Evolutionary conservation across 345 rosid genomes (phyloP).

Genomic region (Iberis pinnata): DNA sequence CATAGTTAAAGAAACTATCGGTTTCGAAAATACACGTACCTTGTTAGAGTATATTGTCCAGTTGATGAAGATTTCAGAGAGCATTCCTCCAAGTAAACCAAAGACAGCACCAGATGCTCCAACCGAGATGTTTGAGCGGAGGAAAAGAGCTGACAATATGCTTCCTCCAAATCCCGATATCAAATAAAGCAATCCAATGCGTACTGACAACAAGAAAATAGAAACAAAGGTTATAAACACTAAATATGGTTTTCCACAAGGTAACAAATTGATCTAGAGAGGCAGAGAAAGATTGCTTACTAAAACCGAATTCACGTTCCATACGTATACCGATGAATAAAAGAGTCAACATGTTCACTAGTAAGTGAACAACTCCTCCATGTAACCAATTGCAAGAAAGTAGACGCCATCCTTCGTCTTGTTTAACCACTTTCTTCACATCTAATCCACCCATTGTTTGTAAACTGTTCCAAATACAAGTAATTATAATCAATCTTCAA

Average conservation of each 20-base stretch:
- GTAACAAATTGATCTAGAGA: not conserved
- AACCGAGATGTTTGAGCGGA: slow-evolving; percentile 69
- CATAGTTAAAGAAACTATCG: not conserved
- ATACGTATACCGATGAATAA: slow-evolving; percentile 75
- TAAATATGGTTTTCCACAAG: not conserved
- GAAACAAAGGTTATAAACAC: slow-evolving; percentile 3
- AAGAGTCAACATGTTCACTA: slow-evolving; percentile 88
- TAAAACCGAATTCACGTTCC: slow-evolving; percentile 85
- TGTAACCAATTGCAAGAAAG: slow-evolving; percentile 86
- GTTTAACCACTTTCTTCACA: slow-evolving; percentile 51
- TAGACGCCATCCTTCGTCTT: slow-evolving; percentile 77
- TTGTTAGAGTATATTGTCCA: slow-evolving; percentile 91
- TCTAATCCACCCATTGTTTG: slow-evolving; percentile 73
- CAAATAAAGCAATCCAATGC: slow-evolving; percentile 70
- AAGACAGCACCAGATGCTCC: slow-evolving; percentile 99
- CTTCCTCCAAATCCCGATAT: slow-evolving; percentile 97
- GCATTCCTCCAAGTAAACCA: slow-evolving; percentile 94
- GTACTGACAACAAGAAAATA: slow-evolving; percentile 37
- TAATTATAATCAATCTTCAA: slow-evolving; percentile 8
- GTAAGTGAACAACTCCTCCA: slow-evolving; percentile 74
- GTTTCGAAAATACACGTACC: slow-evolving; percentile 35
- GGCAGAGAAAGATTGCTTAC: slow-evolving; percentile 36
- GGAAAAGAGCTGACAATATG: slow-evolving; percentile 77
- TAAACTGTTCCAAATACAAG: slow-evolving; percentile 36
- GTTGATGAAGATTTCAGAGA: slow-evolving; percentile 88